These are phyloP conservation scores for Zygosaccharomyces sapae DNA, from an alignment of 1,139 yeast genomes.

Conservation along the genomic window DNA sequence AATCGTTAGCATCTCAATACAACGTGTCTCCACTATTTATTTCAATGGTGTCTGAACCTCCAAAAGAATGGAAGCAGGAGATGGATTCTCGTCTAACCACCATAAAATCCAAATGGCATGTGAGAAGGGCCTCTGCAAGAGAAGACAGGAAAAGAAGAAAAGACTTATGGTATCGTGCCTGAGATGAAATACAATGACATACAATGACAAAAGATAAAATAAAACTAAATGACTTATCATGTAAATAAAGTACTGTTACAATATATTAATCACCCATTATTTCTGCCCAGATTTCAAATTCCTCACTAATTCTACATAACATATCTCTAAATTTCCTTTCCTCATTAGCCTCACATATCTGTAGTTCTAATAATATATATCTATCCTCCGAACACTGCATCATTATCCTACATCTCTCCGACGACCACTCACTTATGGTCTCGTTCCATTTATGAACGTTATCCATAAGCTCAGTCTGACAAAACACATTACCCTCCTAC, in stretches of 20 bases:
- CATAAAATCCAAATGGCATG: constrained; percentile 49
- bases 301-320: constrained; percentile 28
- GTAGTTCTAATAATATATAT: constrained; percentile 23
- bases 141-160: constrained; percentile 54
- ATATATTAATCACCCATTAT: constrained; percentile 26
- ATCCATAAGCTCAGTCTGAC: constrained; percentile 21
- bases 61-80: constrained; percentile 39
- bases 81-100: constrained; percentile 44
- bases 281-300: constrained; percentile 29
- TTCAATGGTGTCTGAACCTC: constrained; percentile 47
- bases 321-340: constrained; percentile 24
- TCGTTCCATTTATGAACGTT: constrained; percentile 17
- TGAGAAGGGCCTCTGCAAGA: constrained; percentile 44
- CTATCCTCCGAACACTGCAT: constrained; percentile 19
- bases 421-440: constrained; percentile 15
- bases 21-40: constrained; percentile 53
- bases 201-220: too few relatives aligned
- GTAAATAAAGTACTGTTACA: constrained; percentile 18
- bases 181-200: constrained; percentile 19
- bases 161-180: constrained; percentile 61
- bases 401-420: constrained; percentile 17
- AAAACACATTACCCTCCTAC: constrained; percentile 12
- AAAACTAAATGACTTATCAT: too few relatives aligned
- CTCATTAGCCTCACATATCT: constrained; percentile 17
- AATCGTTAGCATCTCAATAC: constrained; percentile 62